Base-by-base conservation (phyloP, 345 rosid genomes). In the Syzygium aqueum region DNA sequence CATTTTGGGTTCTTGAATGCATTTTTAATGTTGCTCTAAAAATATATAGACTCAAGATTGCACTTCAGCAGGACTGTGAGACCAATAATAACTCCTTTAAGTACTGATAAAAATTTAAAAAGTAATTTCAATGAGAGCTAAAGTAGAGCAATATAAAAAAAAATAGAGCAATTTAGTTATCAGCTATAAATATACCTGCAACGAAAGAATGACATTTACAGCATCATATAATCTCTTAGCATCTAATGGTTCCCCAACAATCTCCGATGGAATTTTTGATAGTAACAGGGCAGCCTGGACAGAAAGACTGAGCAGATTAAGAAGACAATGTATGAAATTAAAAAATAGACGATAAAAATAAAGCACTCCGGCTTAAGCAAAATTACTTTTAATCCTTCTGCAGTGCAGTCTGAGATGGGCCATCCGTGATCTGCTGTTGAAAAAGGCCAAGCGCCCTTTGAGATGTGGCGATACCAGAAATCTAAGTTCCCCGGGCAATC, bases 391-490 rank as follows among this genome's bases (percentile, higher is more conserved):
- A 97, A 89, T 89, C 97, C 99, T 91, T 97, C 99, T 84, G 98
- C 95, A 2, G 99, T 94, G 93, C 98, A 95, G 87, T 97, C 99
- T 37, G 99, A 97, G 89, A 96, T 95, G 84, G 98, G 99, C 99
- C 99, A 97, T 90, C 99, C 98, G 8, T 97, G 99, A 92, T 96
- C 99, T 54, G 93, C 97, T 54, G 98, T 96, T 84, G 99, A 97
- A 92, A 96, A 97, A 87, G 99, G 97, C 99, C 99, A 96, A 87
- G 98, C 99, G 83, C 99, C 99, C 92, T 96, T 97, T 85, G 99
- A 97, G 91, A 97, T 95, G 92, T 97, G 99, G 59, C 98, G 98
- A 54, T 96, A 94, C 99, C 99, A 96, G 90, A 83, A 91, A 53
- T 90, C 87, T 89, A 95, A 96, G 89, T 96, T 94, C 87, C 98